Percentiles rank a stretch among this genome's conserved stretches.
phyloP scores from a whole-genome alignment of 2,329 filamentous ascomycete genomes.

The Dryadomyces sulphureus region DNA sequence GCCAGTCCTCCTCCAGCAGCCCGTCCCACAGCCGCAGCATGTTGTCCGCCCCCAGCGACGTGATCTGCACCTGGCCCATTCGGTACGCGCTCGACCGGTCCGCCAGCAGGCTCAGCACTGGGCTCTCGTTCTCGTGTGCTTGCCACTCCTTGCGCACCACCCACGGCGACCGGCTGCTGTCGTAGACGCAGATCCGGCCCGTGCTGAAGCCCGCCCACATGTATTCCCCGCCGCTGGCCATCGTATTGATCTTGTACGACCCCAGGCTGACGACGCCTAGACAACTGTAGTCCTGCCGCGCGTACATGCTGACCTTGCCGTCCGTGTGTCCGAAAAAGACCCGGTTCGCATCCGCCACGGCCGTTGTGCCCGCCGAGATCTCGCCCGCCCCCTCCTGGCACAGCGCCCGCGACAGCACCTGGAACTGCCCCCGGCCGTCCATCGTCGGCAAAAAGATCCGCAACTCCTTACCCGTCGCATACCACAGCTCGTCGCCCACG shows the following conservation, averaged over 20 bases:
- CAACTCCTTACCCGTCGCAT: conserved; percentile 75
- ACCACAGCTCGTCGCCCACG: conserved; percentile 74
- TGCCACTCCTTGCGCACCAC: conserved; percentile 87
- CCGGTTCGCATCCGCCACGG: conserved; percentile 59
- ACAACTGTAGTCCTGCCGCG: conserved; percentile 59
- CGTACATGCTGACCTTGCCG: conserved; percentile 91
- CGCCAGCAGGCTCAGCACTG: conserved; percentile 61
- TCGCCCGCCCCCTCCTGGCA: conserved; percentile 63
- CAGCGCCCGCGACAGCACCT: conserved; percentile 58
- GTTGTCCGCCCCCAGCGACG: conserved; percentile 79
- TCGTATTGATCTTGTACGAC: conserved; percentile 84
- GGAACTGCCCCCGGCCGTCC: conserved; percentile 55
- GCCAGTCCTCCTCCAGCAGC: conserved; percentile 81
- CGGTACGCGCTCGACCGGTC: conserved; percentile 78
- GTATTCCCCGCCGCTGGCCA: conserved; percentile 65
- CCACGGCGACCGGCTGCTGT: conserved; percentile 63
- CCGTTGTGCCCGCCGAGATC: conserved; percentile 66
- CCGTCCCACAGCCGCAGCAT: conserved; percentile 82
- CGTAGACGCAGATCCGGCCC: conserved; percentile 86
- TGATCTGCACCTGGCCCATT: conserved; percentile 68
- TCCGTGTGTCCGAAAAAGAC: conserved; percentile 82
- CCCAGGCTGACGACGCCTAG: conserved; percentile 74
- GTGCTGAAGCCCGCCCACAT: conserved; percentile 94
- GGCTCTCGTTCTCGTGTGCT: conserved; percentile 74
- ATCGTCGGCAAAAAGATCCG: conserved; percentile 65